Conservation (phyloP, 768 basidiomycete species). For the Termitomyces sp. region DNA sequence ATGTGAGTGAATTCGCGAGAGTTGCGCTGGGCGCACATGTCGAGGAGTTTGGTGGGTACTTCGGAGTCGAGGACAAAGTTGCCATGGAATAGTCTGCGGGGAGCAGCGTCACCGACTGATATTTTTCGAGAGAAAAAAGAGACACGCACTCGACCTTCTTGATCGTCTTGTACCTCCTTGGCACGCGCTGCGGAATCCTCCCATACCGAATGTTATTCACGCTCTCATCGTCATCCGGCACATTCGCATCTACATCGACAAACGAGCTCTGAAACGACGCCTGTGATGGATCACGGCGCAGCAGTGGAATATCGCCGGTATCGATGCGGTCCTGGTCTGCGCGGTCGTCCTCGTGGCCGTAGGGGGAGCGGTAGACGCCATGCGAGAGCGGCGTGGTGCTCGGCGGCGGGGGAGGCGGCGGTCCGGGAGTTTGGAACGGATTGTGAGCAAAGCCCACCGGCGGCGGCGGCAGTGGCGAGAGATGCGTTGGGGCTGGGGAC, state of each 20-base stretch:
- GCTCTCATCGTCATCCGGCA: conserved; percentile 23
- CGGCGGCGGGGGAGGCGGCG: conserved; percentile 14
- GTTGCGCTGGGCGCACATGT: conserved; percentile 69
- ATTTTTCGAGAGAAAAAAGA: not conserved
- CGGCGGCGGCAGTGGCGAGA: too few relatives aligned
- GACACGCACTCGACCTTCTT: conserved; percentile 81
- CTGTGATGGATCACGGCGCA: conserved; percentile 36
- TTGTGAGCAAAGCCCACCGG: conserved; percentile 1
- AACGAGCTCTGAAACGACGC: conserved; percentile 20
- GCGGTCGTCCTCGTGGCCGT: conserved; percentile 33
- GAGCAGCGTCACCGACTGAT: not conserved
- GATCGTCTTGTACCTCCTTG: conserved; percentile 87
- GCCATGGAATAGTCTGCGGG: conserved; percentile 72
- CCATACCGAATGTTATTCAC: conserved; percentile 76
- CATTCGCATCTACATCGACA: conserved; percentile 11
- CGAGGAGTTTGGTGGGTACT: conserved; percentile 87
- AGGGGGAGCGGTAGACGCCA: conserved; percentile 19
- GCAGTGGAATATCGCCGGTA: conserved; percentile 62
- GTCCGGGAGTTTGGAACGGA: conserved; percentile 16
- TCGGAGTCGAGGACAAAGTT: conserved; percentile 90
- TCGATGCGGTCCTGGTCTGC: conserved; percentile 38
- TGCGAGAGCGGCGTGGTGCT: conserved; percentile 16
- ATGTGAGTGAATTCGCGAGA: conserved; percentile 94
- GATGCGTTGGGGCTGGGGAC: conserved; percentile 1
- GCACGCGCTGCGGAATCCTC: conserved; percentile 84